Evolutionary conservation across 495 filamentous ascomycete species (phyloP), one percentile per base, ranked within the genome.

Genomic region (Xylaria castorea): DNA sequence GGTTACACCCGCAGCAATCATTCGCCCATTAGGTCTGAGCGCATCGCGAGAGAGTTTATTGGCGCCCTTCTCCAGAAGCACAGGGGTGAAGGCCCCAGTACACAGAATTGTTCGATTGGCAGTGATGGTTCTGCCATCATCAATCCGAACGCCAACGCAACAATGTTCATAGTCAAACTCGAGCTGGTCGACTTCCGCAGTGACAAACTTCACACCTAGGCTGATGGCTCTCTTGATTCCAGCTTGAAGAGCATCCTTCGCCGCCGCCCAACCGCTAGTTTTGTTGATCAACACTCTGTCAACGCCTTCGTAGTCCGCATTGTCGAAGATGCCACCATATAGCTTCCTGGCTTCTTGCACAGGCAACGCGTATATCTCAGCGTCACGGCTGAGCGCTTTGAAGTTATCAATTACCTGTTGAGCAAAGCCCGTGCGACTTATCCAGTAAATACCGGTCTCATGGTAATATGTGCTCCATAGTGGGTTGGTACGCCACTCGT

Each of bases 181-280:
- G 36, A 89, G 79, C 32, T 57, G 76, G 1, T 77, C 79, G 44
- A 89, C 81, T 62, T 88, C 83, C 6, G 81, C 86, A 4, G 73
- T 78, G 7, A 89, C 78, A 62, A 87, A 88, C 62, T 81, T 81
- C 4, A 91, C 89, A 2, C 90, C 89, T 70, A 82, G 71, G 40
- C 82, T 79, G 2, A 89, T 66, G 38, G 86, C 86, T 53, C 72
- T 78, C 65, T 84, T 78, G 51, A 86, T 87, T 0, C 85, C 80
- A 1, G 79, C 80, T 25, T 78, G 73, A 51, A 91, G 77, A 18
- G 86, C 83, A 57, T 86, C 83, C 48, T 84, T 87, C 1, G 89
- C 90, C n/a, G 87, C 88, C 0, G 86, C 89, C 87, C 88, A 91
- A 0, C 90, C 90, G 80, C 87, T 87, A 14, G 77, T 83, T 32